Conservation (phyloP, 23 red algal genomes). For the Gracilaria vermiculophylla region DNA sequence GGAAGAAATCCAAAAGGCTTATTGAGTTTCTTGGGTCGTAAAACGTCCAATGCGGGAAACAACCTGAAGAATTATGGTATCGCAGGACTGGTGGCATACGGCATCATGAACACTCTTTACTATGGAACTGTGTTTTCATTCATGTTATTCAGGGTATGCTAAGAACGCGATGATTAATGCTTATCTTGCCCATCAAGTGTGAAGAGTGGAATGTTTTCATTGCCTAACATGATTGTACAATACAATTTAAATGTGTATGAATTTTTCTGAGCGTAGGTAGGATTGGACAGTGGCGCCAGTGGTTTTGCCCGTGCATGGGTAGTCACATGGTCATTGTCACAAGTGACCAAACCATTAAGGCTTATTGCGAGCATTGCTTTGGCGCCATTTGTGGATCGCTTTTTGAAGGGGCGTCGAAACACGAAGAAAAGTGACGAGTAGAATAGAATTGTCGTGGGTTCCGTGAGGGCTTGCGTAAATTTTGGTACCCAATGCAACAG, state of each 20-base stretch:
- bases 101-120: conserved; percentile 72
- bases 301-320: conserved; percentile 79
- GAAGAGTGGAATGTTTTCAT: not conserved
- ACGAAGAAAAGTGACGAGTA: not conserved
- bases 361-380: conserved; percentile 45
- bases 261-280: conserved; percentile 33
- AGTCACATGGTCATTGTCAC: conserved; percentile 77
- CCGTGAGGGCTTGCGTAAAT: too few species aligned
- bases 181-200: not conserved
- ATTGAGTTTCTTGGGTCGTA: not conserved
- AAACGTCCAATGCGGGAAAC: not conserved
- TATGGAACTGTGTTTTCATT: conserved; percentile 75
- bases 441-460: too few species aligned
- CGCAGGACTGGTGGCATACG: conserved; percentile 80
- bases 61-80: conserved; percentile 63
- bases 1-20: conserved; percentile 22
- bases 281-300: conserved; percentile 26
- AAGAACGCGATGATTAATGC: not conserved
- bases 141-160: conserved; percentile 61
- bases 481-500: too few species aligned
- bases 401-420: conserved; percentile 13
- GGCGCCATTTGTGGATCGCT: conserved; percentile 62
- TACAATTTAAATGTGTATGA: conserved; percentile 13
- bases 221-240: conserved; percentile 3
- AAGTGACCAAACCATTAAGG: conserved; percentile 88